Base-by-base conservation (phyloP, 352 stramenopile genomes). In the Pythium phragmiticola region DNA sequence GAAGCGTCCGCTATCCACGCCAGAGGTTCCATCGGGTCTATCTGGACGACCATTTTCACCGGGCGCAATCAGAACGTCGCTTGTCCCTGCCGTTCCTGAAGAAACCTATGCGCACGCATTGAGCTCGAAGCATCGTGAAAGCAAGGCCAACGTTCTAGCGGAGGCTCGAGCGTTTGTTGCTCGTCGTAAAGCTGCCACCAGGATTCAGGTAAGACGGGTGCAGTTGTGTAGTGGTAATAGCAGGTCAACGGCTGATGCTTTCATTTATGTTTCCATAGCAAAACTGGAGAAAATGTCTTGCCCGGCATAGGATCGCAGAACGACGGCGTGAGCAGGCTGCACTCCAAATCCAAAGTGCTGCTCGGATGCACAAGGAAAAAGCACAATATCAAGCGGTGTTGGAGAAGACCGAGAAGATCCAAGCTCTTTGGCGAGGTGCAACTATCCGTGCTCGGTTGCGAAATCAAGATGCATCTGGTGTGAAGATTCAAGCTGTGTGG, bases 41-140 rank as follows among this genome's bases (percentile, higher is more conserved):
- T 77, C 66, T 7, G 77, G 76, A 0, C 66, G 73, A 17, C 70
- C 73, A 7, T 41, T 87, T 12, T 78, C 77, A 0, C 72, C 71
- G 30, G 80, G 80, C 45, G 80, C 76, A 0, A 88, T 78, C 33
- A 60, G 71, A 36, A 85, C 68, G 2, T 88, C 78, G 3, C 73
- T 75, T 37, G 21, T 88, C 19, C 34, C 66, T 8, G 55, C 65
- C 2, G 65, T 79, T 37, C 76, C 78, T 14, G 77, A 88, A 23
- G 68, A 76, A 9, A 70, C 69, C 4, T 89, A 80, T 30, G 56
- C 67, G 0, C 78, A 84, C 46, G 71, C 75, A 0, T 65, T 89
- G 21, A 68, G 76, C 1, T 66, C 74, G 14, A 84, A 74, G 43
- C 82, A 87, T 55, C 81, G 78, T 42, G 58, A 70, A 11, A 60